Percentiles rank a stretch among this genome's conserved stretches.
These are phyloP conservation scores for Aspergillus nidulans DNA, from an alignment of 495 filamentous ascomycete species.

Conservation along the genomic window DNA sequence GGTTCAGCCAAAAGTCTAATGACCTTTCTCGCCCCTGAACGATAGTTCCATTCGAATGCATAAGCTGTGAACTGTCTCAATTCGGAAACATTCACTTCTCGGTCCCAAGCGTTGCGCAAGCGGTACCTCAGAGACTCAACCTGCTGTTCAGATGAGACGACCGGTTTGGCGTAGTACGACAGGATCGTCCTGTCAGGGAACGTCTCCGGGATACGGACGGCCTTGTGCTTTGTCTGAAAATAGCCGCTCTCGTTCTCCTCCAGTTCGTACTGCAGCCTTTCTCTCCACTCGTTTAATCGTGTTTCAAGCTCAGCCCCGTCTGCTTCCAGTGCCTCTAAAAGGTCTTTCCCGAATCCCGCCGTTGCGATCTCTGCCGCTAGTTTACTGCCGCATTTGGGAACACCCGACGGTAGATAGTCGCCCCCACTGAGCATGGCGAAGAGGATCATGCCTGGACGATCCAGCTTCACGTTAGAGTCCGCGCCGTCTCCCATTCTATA, in stretches of 20 bases:
- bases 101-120: conserved; percentile 55
- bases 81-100: conserved; percentile 58
- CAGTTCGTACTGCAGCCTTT: conserved; percentile 68
- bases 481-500: conserved; percentile 53
- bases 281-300: conserved; percentile 64
- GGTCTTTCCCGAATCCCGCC: conserved; percentile 77
- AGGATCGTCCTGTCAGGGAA: conserved; percentile 80
- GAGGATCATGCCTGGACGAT: conserved; percentile 85
- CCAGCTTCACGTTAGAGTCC: conserved; percentile 51
- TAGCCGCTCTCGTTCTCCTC: conserved; percentile 78
- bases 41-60: conserved; percentile 80
- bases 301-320: conserved; percentile 43
- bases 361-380: conserved; percentile 84
- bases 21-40: conserved; percentile 76
- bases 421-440: conserved; percentile 95
- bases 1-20: conserved; percentile 77
- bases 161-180: conserved; percentile 80
- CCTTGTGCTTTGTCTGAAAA: conserved; percentile 70
- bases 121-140: conserved; percentile 50
- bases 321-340: conserved; percentile 56
- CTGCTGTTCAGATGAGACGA: conserved; percentile 61
- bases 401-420: conserved; percentile 87
- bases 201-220: conserved; percentile 67
- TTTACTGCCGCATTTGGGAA: conserved; percentile 82
- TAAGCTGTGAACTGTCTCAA: conserved; percentile 70